These are phyloP conservation scores for Ceratocystiopsis brevicomis DNA, from an alignment of 2,329 filamentous ascomycete species.

Conservation along the genomic window DNA sequence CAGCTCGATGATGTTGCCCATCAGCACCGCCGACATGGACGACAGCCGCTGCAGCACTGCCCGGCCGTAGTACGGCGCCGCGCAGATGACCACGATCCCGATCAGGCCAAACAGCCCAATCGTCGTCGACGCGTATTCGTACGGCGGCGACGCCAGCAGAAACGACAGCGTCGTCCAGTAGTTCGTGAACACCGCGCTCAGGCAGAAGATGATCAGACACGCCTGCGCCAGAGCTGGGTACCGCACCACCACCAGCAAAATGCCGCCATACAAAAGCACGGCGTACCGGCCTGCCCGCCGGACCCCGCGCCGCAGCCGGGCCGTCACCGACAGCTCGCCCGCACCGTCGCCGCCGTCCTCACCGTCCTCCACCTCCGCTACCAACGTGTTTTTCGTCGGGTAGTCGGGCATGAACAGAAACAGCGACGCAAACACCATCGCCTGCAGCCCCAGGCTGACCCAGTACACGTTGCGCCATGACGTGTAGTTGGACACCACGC, in stretches of 20 bases:
- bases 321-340: not conserved
- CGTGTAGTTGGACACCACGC: conserved; percentile 54
- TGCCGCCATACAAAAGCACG: conserved; percentile 47
- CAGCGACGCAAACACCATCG: conserved; percentile 42
- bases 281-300: conserved; percentile 35
- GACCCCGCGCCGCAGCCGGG: not conserved
- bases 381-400: conserved; percentile 45
- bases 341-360: not conserved
- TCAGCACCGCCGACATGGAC: conserved; percentile 46
- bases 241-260: conserved; percentile 41
- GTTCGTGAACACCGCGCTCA: conserved; percentile 29
- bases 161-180: conserved; percentile 57
- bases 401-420: conserved; percentile 68
- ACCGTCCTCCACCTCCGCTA: not conserved
- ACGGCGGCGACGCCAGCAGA: conserved; percentile 50
- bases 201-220: conserved; percentile 45
- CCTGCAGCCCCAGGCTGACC: conserved; percentile 55
- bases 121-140: conserved; percentile 43
- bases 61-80: conserved; percentile 51
- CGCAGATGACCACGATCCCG: conserved; percentile 48
- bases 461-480: conserved; percentile 66
- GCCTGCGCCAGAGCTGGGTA: conserved; percentile 54
- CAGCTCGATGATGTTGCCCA: conserved; percentile 40
- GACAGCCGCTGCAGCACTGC: conserved; percentile 51
- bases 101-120: conserved; percentile 69